phyloP scores from a whole-genome alignment of 164 flowering plant species.

The Aristolochia fimbriata region DNA sequence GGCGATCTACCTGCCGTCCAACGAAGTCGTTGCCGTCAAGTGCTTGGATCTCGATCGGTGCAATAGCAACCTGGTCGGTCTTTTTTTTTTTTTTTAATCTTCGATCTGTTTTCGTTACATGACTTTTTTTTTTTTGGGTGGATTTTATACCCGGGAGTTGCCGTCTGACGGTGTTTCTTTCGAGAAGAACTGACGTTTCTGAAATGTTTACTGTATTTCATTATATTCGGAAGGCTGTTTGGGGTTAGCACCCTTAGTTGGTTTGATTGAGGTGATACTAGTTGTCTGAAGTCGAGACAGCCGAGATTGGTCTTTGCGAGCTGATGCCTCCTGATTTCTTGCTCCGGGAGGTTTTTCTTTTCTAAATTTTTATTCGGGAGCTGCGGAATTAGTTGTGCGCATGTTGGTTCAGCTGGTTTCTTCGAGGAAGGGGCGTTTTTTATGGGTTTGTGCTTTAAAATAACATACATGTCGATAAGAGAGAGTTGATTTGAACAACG shows the following conservation, averaged over 20 bases:
- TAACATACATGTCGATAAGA: too few relatives aligned
- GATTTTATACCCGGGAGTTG: background rate
- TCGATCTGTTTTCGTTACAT: background rate
- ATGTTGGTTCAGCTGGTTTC: too few relatives aligned
- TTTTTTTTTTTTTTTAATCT: background rate
- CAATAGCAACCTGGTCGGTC: constrained; percentile 77
- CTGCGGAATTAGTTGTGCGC: too few relatives aligned
- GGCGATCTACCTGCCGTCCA: constrained; percentile 80
- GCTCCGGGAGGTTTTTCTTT: background rate
- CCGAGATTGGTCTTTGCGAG: background rate
- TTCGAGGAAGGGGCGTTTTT: too few relatives aligned
- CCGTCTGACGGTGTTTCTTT: background rate
- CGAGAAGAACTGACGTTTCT: too few relatives aligned
- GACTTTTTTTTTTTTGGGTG: too few relatives aligned
- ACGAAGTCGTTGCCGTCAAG: constrained; percentile 85
- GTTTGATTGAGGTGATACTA: too few relatives aligned
- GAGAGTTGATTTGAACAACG: too few relatives aligned
- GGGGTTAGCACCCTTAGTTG: too few relatives aligned
- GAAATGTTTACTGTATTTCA: too few relatives aligned
- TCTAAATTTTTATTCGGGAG: background rate
- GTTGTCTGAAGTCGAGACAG: background rate
- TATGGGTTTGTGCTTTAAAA: too few relatives aligned
- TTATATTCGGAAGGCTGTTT: too few relatives aligned
- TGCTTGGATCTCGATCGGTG: constrained; percentile 99
- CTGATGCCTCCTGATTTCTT: background rate